Conservation (phyloP, 202 grass and related monocot species). For the Miscanthus sacchariflorus region DNA sequence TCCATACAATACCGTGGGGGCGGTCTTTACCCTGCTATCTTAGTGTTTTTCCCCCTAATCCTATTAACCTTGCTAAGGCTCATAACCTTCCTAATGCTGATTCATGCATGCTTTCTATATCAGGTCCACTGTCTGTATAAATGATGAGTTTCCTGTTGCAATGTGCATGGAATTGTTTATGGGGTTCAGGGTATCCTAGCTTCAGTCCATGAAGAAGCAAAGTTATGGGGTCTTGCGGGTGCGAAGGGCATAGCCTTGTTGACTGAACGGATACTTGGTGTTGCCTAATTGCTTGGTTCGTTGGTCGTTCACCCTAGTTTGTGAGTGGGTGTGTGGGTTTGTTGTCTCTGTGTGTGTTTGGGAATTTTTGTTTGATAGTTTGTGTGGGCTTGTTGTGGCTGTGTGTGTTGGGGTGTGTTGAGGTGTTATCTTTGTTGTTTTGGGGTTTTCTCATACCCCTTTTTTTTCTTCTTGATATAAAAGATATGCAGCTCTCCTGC, state of each 20-base stretch:
- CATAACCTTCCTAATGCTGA: neutral
- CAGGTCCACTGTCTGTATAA: neutral
- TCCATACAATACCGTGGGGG: neutral
- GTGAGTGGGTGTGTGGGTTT: neutral
- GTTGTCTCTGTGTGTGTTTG: neutral
- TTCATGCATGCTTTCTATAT: neutral
- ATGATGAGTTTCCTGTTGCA: constrained; percentile 1
- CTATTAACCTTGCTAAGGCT: neutral
- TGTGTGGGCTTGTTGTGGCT: neutral
- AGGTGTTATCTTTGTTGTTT: constrained; percentile 30
- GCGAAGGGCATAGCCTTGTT: neutral
- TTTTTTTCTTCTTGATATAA: neutral
- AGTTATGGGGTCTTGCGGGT: neutral
- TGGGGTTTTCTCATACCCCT: neutral
- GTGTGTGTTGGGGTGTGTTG: neutral
- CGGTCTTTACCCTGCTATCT: neutral
- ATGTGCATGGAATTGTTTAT: neutral
- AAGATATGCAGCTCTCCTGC: neutral
- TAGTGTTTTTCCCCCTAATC: neutral
- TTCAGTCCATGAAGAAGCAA: neutral
- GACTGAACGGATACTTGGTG: neutral
- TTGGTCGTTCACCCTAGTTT: neutral
- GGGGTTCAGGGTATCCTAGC: neutral
- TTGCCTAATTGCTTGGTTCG: neutral
- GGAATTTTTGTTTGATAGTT: neutral